Evolutionary conservation across 2,329 filamentous ascomycete genomes (phyloP).

Genomic region (Lecanoromycetidae sp.): DNA sequence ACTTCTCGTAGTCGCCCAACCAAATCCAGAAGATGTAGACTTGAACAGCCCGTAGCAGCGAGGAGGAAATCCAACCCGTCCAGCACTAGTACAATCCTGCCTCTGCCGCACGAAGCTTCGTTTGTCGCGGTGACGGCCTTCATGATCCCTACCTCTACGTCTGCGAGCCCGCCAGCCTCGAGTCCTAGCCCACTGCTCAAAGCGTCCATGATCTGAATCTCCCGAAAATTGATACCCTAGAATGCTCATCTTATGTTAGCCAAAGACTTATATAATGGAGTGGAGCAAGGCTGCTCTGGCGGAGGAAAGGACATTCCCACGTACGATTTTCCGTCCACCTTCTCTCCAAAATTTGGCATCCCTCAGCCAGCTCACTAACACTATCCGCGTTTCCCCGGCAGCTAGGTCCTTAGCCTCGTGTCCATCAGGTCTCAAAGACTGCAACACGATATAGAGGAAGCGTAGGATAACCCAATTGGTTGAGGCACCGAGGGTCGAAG

Average conservation of each 20-base stretch:
- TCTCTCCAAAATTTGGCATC: conserved; percentile 68
- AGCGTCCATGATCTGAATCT: conserved; percentile 5
- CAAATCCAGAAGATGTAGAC: conserved; percentile 40
- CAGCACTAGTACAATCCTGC: conserved; percentile 44
- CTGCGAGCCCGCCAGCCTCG: background rate
- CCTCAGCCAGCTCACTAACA: conserved; percentile 74
- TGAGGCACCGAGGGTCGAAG: conserved; percentile 52
- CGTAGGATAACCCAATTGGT: conserved; percentile 55
- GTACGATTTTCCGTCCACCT: conserved; percentile 55
- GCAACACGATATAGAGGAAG: conserved; percentile 40
- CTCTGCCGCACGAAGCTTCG: conserved; percentile 22
- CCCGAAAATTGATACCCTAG: conserved; percentile 22
- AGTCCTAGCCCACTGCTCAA: conserved; percentile 7
- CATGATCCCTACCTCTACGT: conserved; percentile 10
- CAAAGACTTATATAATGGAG: background rate
- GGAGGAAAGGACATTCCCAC: conserved; percentile 18
- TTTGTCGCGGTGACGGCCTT: conserved; percentile 21
- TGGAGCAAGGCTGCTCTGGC: background rate
- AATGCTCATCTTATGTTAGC: background rate
- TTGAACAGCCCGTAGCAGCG: conserved; percentile 41
- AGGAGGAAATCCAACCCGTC: conserved; percentile 56
- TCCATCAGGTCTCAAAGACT: background rate
- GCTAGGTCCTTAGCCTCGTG: conserved; percentile 11
- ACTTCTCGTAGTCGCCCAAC: conserved; percentile 53
- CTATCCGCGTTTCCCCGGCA: conserved; percentile 39